A percentile compares a stretch with the other conserved stretches of the same genome.
These are phyloP conservation scores for Solanum appendiculatum DNA, from an alignment of 257 asterid species.

Conservation along the genomic window DNA sequence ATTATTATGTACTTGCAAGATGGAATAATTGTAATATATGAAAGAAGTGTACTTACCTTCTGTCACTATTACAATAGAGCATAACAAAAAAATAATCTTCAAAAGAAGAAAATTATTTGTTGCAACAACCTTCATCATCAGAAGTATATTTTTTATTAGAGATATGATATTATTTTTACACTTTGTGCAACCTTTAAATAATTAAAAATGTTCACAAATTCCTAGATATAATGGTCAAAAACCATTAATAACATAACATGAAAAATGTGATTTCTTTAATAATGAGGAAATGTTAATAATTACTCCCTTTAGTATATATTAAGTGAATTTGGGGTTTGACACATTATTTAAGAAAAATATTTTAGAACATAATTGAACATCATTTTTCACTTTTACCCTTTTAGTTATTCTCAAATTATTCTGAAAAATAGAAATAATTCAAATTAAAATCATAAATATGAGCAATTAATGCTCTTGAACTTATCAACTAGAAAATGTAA, in stretches of 20 bases:
- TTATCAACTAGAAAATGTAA: too few relatives aligned
- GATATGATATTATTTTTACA: background rate
- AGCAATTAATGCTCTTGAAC: too few relatives aligned
- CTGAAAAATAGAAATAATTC: too few relatives aligned
- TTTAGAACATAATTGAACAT: too few relatives aligned
- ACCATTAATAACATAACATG: background rate
- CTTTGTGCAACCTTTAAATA: background rate
- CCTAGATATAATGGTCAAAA: background rate
- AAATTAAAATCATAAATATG: too few relatives aligned
- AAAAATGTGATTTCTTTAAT: background rate
- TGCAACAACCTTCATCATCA: background rate
- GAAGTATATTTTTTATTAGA: background rate
- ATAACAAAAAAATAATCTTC: background rate
- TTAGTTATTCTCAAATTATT: too few relatives aligned
- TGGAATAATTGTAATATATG: background rate
- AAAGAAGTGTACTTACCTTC: background rate
- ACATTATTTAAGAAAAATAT: too few relatives aligned
- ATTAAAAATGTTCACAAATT: background rate
- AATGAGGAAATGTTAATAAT: background rate
- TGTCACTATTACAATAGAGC: background rate
- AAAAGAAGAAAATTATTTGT: background rate
- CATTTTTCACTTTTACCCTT: too few relatives aligned
- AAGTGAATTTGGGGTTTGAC: background rate
- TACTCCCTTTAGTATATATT: background rate
- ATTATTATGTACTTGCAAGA: background rate